Evolutionary conservation across 2,329 filamentous ascomycete genomes (phyloP).

Genomic region (Penicillium sp.): DNA sequence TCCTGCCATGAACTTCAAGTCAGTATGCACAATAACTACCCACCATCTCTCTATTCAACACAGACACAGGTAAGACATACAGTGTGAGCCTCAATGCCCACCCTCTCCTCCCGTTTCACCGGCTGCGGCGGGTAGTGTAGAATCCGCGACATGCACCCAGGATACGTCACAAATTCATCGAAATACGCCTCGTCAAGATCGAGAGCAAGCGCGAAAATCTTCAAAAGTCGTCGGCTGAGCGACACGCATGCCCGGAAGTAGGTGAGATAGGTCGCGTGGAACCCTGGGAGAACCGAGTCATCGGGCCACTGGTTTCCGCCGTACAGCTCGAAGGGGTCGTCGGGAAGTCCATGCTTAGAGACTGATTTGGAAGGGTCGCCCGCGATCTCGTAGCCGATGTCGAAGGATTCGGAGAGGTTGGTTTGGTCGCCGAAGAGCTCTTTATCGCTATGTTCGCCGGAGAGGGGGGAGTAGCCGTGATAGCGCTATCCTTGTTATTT

Average conservation of each 20-base stretch:
- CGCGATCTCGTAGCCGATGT: constrained; percentile 33
- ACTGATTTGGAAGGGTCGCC: constrained; percentile 23
- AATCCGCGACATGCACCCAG: constrained; percentile 46
- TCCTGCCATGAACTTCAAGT: constrained; percentile 26
- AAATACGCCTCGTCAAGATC: constrained; percentile 45
- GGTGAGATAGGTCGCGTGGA: constrained; percentile 21
- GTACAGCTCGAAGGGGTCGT: constrained; percentile 26
- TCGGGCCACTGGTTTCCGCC: constrained; percentile 33
- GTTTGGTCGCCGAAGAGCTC: constrained; percentile 12
- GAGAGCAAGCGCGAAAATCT: constrained; percentile 47
- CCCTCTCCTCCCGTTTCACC: constrained; percentile 37
- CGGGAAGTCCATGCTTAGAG: constrained; percentile 17
- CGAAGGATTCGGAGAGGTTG: constrained; percentile 32
- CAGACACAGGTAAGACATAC: constrained; percentile 19
- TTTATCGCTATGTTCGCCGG: constrained; percentile 24
- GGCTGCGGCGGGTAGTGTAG: constrained; percentile 48
- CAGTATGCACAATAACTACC: background rate
- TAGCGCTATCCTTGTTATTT: constrained; percentile 21
- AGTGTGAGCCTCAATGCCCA: constrained; percentile 49
- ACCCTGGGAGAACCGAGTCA: constrained; percentile 24
- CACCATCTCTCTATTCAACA: background rate
- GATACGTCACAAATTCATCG: constrained; percentile 36
- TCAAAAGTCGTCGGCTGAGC: constrained; percentile 34
- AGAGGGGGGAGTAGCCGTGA: constrained; percentile 33
- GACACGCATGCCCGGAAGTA: constrained; percentile 27